phyloP scores from a whole-genome alignment of 2,329 filamentous ascomycete genomes.

The Drechslerella coelobrocha region DNA sequence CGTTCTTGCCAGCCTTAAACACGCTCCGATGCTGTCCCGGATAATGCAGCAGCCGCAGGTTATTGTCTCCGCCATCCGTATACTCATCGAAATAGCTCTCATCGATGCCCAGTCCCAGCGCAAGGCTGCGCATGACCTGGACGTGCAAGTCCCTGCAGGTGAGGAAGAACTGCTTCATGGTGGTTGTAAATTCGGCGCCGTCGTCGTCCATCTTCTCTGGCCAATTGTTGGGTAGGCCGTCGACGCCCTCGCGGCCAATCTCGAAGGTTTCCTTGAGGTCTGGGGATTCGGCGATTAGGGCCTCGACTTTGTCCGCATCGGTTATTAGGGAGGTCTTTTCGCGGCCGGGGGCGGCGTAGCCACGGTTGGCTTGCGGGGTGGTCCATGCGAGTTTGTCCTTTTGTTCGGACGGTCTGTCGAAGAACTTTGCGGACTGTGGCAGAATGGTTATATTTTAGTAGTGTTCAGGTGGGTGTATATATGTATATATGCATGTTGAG shows the following conservation, averaged over 20 bases:
- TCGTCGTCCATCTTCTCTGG: constrained; percentile 65
- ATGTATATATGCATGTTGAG: too few relatives aligned
- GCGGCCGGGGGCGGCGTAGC: constrained; percentile 73
- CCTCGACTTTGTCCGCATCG: constrained; percentile 67
- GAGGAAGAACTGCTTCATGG: constrained; percentile 77
- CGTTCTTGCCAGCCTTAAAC: constrained; percentile 71
- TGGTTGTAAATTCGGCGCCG: constrained; percentile 68
- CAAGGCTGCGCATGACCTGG: constrained; percentile 82
- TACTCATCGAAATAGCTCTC: constrained; percentile 77
- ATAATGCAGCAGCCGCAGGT: constrained; percentile 77
- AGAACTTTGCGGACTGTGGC: constrained; percentile 70
- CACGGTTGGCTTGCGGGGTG: constrained; percentile 74
- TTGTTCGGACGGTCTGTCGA: constrained; percentile 67
- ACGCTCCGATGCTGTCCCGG: constrained; percentile 71
- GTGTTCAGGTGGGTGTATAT: constrained; percentile 29
- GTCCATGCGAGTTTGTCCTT: constrained; percentile 76
- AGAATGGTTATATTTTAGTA: constrained; percentile 53
- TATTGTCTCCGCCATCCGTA: constrained; percentile 74
- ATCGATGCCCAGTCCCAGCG: constrained; percentile 76
- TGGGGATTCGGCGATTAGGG: constrained; percentile 63
- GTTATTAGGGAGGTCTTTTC: constrained; percentile 72
- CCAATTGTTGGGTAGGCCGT: constrained; percentile 77
- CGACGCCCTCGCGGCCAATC: constrained; percentile 66
- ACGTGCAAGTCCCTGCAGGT: constrained; percentile 76
- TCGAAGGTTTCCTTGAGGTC: constrained; percentile 72